Evolutionary conservation across 352 stramenopile genomes (phyloP).

Genomic region (Phytophthora pluvialis): DNA sequence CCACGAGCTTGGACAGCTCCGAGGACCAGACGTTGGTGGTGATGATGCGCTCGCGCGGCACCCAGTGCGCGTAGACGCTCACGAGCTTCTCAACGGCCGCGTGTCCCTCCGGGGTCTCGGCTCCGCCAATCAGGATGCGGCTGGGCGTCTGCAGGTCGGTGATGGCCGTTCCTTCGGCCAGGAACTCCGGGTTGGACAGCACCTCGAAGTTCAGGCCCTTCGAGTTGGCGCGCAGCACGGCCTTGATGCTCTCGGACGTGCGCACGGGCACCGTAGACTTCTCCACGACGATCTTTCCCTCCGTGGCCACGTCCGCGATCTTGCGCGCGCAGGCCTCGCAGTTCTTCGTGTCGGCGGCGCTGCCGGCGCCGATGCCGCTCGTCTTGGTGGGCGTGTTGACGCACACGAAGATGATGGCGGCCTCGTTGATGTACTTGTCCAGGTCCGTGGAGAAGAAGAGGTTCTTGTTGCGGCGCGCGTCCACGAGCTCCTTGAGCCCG

Average conservation of each 20-base stretch:
- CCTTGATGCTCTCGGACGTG: conserved; percentile 97
- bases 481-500: conserved; percentile 96
- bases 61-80: conserved; percentile 98
- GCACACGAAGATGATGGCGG: conserved; percentile 99
- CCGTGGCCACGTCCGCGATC: conserved; percentile 95
- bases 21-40: conserved; percentile 99
- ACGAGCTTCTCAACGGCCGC: conserved; percentile 93
- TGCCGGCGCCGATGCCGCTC: conserved; percentile 96
- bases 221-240: conserved; percentile 95
- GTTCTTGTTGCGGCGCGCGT: conserved; percentile 93
- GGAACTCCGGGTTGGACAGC: conserved; percentile 99
- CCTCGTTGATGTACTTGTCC: conserved; percentile 95
- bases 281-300: conserved; percentile 99
- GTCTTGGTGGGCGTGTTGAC: conserved; percentile 99
- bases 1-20: conserved; percentile 99
- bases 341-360: conserved; percentile 99
- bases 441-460: conserved; percentile 99
- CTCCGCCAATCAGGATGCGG: conserved; percentile 98
- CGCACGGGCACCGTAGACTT: conserved; percentile 99
- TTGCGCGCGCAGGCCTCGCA: conserved; percentile 98
- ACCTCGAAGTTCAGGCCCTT: conserved; percentile 96
- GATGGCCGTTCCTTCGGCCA: conserved; percentile 99
- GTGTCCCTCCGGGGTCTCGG: conserved; percentile 91
- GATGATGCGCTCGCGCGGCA: conserved; percentile 94
- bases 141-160: conserved; percentile 95